Evolutionary conservation across 2,329 filamentous ascomycete genomes (phyloP), one percentile per base, ranked within the genome.

Genomic region (Curvularia sp.): DNA sequence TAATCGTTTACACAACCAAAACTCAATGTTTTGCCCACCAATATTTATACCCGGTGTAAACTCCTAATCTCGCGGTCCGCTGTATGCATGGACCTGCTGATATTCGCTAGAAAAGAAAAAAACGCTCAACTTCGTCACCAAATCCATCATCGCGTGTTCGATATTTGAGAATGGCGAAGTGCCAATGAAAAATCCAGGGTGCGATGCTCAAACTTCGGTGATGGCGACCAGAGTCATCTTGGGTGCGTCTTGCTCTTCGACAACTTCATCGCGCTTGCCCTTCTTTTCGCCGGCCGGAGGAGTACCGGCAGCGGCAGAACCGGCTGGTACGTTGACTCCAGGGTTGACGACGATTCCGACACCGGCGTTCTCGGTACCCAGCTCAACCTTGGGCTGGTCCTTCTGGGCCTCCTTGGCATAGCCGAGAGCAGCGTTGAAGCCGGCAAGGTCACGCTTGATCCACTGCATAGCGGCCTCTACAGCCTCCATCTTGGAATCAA

Each of bases 371-470:
- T 78, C 77, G 25, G 81, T 81, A 55, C 81, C 81, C 41, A 84
- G 75, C 70, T 83, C 76, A 43, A 83, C 69, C 74, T 81, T 81
- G 61, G 81, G 81, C 34, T 74, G 71, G 65, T 81, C 80, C 67
- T 74, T 75, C 70, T 81, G 72, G 19, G 81, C 81, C 42, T 77
- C 78, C 63, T 80, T 77, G 53, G 82, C 81, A 61, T 76, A 84
- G 48, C 64, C 73, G 15, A 84, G 78, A 1, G 82, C 81, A 13
- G 79, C 77, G 61, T 81, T 77, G 71, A 84, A 83, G 50, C 81
- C 79, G 58, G 76, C 66, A 36, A 83, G 72, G 60, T 83, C 81
- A 47, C 81, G 78, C 76, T 82, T 82, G 68, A 78, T 76, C 74
- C 74, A 77, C 41, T 72, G 54, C 66, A 74, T 74, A 41, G 74